These are phyloP conservation scores for Podospora sp. DNA, from an alignment of 495 filamentous ascomycete species.

Conservation along the genomic window DNA sequence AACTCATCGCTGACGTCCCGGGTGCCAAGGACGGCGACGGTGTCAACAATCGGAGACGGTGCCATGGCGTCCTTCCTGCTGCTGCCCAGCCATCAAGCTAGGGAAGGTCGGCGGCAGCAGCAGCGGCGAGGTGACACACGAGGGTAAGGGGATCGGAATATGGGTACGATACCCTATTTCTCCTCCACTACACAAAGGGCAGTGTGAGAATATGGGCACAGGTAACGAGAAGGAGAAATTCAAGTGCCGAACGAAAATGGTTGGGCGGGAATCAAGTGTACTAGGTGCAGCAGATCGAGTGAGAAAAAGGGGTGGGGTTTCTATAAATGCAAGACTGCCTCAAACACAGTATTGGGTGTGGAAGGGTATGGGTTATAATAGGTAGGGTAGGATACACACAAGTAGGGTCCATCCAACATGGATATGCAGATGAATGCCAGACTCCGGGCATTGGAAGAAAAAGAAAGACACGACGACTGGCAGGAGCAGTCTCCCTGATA, in stretches of 20 bases:
- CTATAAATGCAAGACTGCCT: slow-evolving; percentile 4
- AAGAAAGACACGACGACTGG: background rate
- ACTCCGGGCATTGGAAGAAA: slow-evolving; percentile 4
- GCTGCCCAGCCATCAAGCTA: slow-evolving; percentile 9
- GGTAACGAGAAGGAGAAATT: background rate
- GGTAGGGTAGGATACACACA: slow-evolving; percentile 9
- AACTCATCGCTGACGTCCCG: slow-evolving; percentile 7
- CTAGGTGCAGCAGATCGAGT: background rate
- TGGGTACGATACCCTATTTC: background rate
- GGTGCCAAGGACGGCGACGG: background rate
- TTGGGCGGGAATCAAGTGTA: background rate
- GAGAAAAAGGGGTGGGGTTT: background rate
- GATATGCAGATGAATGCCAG: slow-evolving; percentile 11
- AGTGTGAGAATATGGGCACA: background rate
- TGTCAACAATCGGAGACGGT: slow-evolving; percentile 11
- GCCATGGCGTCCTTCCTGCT: slow-evolving; percentile 19
- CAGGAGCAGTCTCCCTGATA: slow-evolving; percentile 6
- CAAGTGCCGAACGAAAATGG: background rate
- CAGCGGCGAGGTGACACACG: background rate
- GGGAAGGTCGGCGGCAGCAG: background rate
- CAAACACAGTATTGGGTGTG: background rate
- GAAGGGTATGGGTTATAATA: background rate
- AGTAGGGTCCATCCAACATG: background rate
- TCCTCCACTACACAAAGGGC: background rate
- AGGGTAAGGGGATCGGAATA: background rate